These are phyloP conservation scores for Candida sonorensis DNA, from an alignment of 805 yeast genomes.

Conservation along the genomic window DNA sequence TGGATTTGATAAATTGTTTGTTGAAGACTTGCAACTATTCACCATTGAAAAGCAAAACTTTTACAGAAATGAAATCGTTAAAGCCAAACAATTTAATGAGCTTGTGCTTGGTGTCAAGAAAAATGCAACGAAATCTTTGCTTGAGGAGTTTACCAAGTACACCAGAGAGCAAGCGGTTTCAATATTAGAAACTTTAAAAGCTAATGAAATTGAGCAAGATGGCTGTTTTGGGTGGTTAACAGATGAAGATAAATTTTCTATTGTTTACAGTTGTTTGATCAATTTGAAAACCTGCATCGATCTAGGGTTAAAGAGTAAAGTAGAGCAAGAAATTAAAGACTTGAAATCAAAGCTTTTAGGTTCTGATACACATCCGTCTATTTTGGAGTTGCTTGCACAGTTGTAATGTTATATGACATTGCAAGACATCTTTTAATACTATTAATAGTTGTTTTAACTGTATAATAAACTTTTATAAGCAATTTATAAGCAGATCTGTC, in stretches of 20 bases:
- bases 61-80: conserved; percentile 43
- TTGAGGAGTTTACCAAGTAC: background rate
- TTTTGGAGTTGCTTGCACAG: conserved; percentile 5
- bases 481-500: too few relatives aligned
- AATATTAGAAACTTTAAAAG: conserved; percentile 1
- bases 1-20: conserved; percentile 8
- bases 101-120: too few relatives aligned
- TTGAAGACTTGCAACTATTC: conserved; percentile 38
- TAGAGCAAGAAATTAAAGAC: background rate
- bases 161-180: background rate
- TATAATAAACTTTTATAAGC: too few relatives aligned
- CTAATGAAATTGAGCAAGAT: conserved; percentile 8
- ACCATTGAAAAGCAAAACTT: conserved; percentile 63
- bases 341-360: background rate
- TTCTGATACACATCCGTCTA: conserved; percentile 12
- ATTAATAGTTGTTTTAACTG: too few relatives aligned
- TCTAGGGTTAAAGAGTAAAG: background rate
- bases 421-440: too few relatives aligned
- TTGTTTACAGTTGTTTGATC: conserved; percentile 14
- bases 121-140: too few relatives aligned
- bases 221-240: conserved; percentile 27
- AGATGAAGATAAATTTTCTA: conserved; percentile 18
- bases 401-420: conserved; percentile 3
- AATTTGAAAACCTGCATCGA: conserved; percentile 4
- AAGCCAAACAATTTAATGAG: conserved; percentile 9